Conservation (phyloP, 2,329 filamentous ascomycete genomes). For the Xylariomycetidae sp. region DNA sequence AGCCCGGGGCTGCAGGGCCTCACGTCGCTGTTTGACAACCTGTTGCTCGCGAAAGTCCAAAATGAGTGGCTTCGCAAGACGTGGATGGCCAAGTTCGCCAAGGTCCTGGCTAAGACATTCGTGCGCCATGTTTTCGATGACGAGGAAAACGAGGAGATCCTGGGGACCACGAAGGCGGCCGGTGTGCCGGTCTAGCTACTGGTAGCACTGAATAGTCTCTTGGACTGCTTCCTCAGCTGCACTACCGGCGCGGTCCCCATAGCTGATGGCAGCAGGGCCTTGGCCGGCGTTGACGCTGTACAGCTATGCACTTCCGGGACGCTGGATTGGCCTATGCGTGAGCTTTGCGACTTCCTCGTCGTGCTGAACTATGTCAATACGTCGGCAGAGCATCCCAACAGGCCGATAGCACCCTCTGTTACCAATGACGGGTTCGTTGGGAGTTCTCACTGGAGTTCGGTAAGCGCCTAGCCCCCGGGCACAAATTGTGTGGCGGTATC, state of each 20-base stretch:
- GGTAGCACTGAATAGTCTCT: conserved; percentile 57
- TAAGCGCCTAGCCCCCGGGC: conserved; percentile 19
- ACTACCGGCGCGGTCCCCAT: conserved; percentile 43
- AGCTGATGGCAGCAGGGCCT: conserved; percentile 7
- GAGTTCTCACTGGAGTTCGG: conserved; percentile 44
- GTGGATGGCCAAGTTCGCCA: conserved; percentile 20
- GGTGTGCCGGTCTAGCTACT: conserved; percentile 55
- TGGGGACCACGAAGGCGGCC: conserved; percentile 47
- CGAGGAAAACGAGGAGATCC: conserved; percentile 59
- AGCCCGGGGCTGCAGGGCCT: conserved; percentile 38
- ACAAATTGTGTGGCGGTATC: not conserved
- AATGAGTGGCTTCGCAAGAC: too few species aligned
- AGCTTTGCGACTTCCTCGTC: conserved; percentile 43
- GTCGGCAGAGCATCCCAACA: conserved; percentile 19
- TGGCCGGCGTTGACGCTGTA: conserved; percentile 36
- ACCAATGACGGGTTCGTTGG: conserved; percentile 50
- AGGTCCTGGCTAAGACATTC: conserved; percentile 21
- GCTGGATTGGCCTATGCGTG: conserved; percentile 52
- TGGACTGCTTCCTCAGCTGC: conserved; percentile 62
- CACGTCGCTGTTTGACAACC: conserved; percentile 44
- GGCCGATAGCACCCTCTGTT: conserved; percentile 40
- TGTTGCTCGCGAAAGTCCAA: conserved; percentile 31
- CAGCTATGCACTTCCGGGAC: conserved; percentile 28
- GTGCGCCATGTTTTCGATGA: conserved; percentile 45
- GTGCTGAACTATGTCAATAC: conserved; percentile 44